phyloP scores from a whole-genome alignment of 2,329 filamentous ascomycete species.

The Diaporthe citrichinensis region DNA sequence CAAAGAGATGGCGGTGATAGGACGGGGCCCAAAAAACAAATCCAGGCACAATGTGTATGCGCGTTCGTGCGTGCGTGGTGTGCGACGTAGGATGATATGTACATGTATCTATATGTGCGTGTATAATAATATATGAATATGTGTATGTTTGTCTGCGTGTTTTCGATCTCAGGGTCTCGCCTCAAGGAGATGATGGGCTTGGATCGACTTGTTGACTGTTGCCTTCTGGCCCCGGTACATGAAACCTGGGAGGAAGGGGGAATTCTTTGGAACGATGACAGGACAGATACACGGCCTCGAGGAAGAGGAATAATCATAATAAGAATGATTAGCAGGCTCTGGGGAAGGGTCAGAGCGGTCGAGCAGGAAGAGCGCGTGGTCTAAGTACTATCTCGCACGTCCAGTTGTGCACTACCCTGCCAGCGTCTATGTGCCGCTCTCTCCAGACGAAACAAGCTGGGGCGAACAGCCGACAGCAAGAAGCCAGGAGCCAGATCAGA shows the following conservation, averaged over 20 bases:
- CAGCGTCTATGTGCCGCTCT: conserved; percentile 17
- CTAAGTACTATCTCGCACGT: conserved; percentile 24
- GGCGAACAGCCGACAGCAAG: conserved; percentile 1
- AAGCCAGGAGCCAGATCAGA: background rate
- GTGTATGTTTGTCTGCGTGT: background rate
- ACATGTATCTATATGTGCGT: background rate
- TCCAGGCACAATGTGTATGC: background rate
- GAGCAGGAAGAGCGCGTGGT: conserved; percentile 25
- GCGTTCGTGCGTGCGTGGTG: background rate
- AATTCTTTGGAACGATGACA: background rate
- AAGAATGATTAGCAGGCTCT: background rate
- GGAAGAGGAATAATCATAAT: background rate
- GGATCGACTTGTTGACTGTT: background rate
- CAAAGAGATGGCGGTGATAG: background rate
- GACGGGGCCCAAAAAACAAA: background rate
- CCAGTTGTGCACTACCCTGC: conserved; percentile 1
- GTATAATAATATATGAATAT: background rate
- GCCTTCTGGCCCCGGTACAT: background rate
- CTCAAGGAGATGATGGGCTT: background rate
- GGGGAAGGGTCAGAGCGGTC: background rate
- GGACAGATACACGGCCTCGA: background rate
- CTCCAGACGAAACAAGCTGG: conserved; percentile 20
- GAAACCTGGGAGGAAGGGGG: background rate
- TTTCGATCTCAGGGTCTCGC: background rate
- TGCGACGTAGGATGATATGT: background rate